phyloP scores from a whole-genome alignment of 768 basidiomycete species.

The Strobilomyces dryophilus region DNA sequence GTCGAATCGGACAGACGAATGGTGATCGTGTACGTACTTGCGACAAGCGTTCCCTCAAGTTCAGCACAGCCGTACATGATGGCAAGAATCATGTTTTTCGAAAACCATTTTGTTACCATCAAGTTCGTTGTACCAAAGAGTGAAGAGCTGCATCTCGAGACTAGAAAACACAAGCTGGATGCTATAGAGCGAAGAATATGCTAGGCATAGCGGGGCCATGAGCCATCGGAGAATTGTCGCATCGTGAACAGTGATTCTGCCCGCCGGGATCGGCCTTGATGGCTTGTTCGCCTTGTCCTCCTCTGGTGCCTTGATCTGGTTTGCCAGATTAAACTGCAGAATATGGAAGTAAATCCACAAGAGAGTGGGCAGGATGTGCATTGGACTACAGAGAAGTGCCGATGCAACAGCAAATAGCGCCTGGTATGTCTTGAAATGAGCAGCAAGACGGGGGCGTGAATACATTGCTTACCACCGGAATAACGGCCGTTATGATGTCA shows the following conservation, averaged over 20 bases:
- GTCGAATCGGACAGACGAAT: neutral
- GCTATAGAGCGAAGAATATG: slow-evolving; percentile 33
- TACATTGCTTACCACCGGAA: slow-evolving; percentile 40
- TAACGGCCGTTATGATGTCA: slow-evolving; percentile 43
- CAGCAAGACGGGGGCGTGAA: neutral
- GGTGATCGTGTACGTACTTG: slow-evolving; percentile 23
- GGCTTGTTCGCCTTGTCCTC: slow-evolving; percentile 46
- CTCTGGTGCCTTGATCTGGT: slow-evolving; percentile 38
- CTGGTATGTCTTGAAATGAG: slow-evolving; percentile 16
- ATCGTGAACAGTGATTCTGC: slow-evolving; percentile 34
- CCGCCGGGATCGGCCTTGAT: slow-evolving; percentile 42
- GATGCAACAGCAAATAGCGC: slow-evolving; percentile 32
- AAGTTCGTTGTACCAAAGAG: slow-evolving; percentile 38
- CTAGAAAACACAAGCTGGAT: slow-evolving; percentile 31
- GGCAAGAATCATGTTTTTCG: slow-evolving; percentile 38
- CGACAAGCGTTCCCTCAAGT: slow-evolving; percentile 35
- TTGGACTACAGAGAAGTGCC: slow-evolving; percentile 25
- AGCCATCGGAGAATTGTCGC: slow-evolving; percentile 37
- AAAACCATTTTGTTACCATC: slow-evolving; percentile 35
- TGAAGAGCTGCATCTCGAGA: slow-evolving; percentile 30
- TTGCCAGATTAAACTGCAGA: slow-evolving; percentile 42
- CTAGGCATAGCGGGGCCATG: slow-evolving; percentile 32
- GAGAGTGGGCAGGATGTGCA: slow-evolving; percentile 24
- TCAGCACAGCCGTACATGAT: slow-evolving; percentile 38
- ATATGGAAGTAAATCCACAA: slow-evolving; percentile 46